Conservation (phyloP, 163 green algal species). For the Chlamydomonas reinhardtii region DNA sequence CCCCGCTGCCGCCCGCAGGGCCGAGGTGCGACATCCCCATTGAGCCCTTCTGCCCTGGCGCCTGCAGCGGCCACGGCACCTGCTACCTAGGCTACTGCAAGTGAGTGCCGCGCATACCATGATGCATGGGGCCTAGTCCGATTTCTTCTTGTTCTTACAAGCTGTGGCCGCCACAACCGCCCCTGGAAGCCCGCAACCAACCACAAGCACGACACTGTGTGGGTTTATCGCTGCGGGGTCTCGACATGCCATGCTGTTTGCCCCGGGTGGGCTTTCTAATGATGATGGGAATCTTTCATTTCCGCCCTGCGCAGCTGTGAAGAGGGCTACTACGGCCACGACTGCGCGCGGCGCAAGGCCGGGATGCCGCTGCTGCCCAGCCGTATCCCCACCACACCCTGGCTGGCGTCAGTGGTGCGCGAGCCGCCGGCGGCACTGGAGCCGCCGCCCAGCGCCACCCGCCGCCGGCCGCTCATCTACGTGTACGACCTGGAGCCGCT, state of each 20-base stretch:
- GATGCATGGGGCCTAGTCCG: no score
- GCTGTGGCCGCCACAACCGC: no score
- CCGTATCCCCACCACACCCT: constrained; percentile 3
- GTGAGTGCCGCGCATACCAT: constrained; percentile 59
- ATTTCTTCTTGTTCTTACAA: no score
- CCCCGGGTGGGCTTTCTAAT: no score
- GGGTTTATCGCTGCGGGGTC: no score
- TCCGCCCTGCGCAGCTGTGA: constrained; percentile 49
- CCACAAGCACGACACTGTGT: no score
- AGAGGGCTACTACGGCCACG: constrained; percentile 59
- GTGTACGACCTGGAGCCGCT: constrained; percentile 81
- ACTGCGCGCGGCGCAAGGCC: constrained; percentile 54
- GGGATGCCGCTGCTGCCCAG: constrained; percentile 42
- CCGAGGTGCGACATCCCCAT: constrained; percentile 54
- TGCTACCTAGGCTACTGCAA: constrained; percentile 81
- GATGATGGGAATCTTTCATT: no score
- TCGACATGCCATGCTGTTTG: no score
- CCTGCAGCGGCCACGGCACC: constrained; percentile 74
- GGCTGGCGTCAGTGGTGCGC: neutral
- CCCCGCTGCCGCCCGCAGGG: no score
- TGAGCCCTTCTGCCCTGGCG: constrained; percentile 76
- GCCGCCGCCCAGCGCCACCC: constrained; percentile 25
- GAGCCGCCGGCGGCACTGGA: constrained; percentile 51
- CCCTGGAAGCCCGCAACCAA: no score
- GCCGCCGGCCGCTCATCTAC: constrained; percentile 76